A percentile compares a stretch with the other conserved stretches of the same genome.
These are phyloP conservation scores for Podospora comata DNA, from an alignment of 495 filamentous ascomycete genomes.

Conservation along the genomic window DNA sequence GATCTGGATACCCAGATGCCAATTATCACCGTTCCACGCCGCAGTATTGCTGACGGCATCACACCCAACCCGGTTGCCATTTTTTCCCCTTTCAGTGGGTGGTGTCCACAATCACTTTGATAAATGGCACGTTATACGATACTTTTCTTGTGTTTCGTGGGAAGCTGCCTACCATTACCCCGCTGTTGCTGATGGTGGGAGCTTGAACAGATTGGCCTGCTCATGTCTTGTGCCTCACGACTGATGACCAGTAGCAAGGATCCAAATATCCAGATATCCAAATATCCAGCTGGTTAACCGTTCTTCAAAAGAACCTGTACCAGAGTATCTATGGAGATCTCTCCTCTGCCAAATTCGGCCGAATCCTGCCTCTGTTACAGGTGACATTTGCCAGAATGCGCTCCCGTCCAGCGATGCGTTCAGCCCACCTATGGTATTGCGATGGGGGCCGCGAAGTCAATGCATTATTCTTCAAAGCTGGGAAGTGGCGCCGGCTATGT, in stretches of 20 bases:
- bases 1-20: not conserved
- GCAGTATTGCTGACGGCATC: not conserved
- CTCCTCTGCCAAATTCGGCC: constrained; percentile 1
- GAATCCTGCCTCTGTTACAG: constrained; percentile 23
- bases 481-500: not conserved
- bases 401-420: constrained; percentile 3
- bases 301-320: not conserved
- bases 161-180: not conserved
- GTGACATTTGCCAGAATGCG: constrained; percentile 34
- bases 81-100: not conserved
- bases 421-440: not conserved
- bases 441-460: not conserved
- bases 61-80: not conserved
- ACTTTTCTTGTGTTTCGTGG: not conserved
- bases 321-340: not conserved
- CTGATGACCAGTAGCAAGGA: not conserved
- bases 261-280: too few species aligned
- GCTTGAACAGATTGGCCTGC: not conserved
- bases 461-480: not conserved
- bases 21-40: not conserved
- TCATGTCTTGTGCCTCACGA: not conserved
- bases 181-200: not conserved
- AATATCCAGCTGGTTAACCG: not conserved
- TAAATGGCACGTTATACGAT: not conserved
- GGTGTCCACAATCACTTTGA: not conserved